Base-by-base conservation (phyloP, 352 stramenopile genomes). In the Pythium utonaiense region DNA sequence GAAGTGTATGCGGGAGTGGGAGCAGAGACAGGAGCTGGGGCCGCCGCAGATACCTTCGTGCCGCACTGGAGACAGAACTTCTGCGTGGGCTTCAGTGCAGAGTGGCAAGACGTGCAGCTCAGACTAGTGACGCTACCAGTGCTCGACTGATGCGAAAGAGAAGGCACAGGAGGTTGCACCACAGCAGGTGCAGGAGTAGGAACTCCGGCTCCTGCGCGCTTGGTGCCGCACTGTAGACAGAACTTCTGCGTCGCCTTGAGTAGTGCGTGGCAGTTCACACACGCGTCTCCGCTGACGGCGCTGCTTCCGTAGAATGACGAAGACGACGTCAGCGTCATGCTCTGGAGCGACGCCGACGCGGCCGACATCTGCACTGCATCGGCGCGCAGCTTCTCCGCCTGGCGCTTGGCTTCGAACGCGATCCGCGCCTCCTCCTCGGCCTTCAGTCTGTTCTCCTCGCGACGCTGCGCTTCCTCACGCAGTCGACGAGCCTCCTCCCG, bases 41-140 rank as follows among this genome's bases (percentile, higher is more conserved):
- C n/a, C 30, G 41, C 42, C 0, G 8, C n/a, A 14, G 45, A 52
- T 27, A 79, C 79, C 36, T 86, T 86, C 10, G 79, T 88, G 40
- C 84, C 84, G 57, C 84, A 93, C 41, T 88, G 79, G 17, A 90
- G 49, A 64, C 84, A 93, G 40, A 91, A 93, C 44, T 93, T 93
- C 30, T 89, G 75, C 7, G 69, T 60, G 0, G 77, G 67, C 40
- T 89, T 90, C 25, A 91, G 59, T 38, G 77, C 41, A 25, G 79
- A 67, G 19, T 42, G 62, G 59, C 84, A 94, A 40, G 59, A 77
- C 14, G 54, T 21, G 55, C 83, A 93, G 36, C 69, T 34, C 24
- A 58, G 48, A 25, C 19, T 34, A 42, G 33, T 27, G 71, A 45
- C 0, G 58, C 57, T 24, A 70, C 64, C 24, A 62, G 64, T 27